A percentile compares a stretch with the other conserved stretches of the same genome.
Conservation (phyloP, 2,329 filamentous ascomycete genomes). For the Stenocarpella maydis region DNA sequence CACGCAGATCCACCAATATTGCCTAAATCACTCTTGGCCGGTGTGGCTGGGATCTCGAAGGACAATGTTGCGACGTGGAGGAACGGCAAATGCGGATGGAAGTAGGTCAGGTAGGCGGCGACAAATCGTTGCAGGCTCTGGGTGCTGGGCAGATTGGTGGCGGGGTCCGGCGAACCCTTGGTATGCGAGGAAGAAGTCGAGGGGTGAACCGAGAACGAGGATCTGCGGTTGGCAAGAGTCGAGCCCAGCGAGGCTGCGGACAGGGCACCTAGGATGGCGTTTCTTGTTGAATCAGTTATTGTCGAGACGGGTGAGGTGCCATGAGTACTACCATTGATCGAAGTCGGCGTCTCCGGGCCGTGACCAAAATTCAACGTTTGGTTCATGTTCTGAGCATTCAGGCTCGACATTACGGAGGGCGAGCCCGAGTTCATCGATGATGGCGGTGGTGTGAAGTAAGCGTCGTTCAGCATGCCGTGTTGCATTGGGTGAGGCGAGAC, state of each 20-base stretch:
- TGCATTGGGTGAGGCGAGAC: conserved; percentile 80
- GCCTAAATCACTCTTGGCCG: conserved; percentile 67
- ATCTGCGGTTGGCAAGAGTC: conserved; percentile 67
- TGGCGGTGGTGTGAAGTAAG: conserved; percentile 80
- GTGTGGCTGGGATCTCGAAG: conserved; percentile 80
- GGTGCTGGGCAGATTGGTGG: conserved; percentile 76
- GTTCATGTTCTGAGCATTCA: conserved; percentile 69
- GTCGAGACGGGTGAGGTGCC: conserved; percentile 67
- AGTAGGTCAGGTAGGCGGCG: conserved; percentile 87
- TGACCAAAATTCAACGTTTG: conserved; percentile 69
- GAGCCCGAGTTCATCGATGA: conserved; percentile 74
- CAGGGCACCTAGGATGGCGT: conserved; percentile 66
- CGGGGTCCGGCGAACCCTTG: conserved; percentile 47
- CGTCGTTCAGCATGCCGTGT: conserved; percentile 75
- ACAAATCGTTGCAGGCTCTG: conserved; percentile 90
- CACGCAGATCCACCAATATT: conserved; percentile 83
- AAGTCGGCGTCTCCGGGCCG: conserved; percentile 77
- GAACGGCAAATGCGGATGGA: conserved; percentile 95
- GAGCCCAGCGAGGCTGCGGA: conserved; percentile 58
- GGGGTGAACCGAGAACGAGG: conserved; percentile 66
- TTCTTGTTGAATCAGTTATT: conserved; percentile 71
- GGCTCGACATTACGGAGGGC: conserved; percentile 73
- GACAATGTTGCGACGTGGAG: conserved; percentile 90
- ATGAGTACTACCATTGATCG: conserved; percentile 71
- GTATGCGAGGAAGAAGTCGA: conserved; percentile 64